These are phyloP conservation scores for Grigorovia jiainica DNA, from an alignment of 805 yeast genomes.

Conservation along the genomic window DNA sequence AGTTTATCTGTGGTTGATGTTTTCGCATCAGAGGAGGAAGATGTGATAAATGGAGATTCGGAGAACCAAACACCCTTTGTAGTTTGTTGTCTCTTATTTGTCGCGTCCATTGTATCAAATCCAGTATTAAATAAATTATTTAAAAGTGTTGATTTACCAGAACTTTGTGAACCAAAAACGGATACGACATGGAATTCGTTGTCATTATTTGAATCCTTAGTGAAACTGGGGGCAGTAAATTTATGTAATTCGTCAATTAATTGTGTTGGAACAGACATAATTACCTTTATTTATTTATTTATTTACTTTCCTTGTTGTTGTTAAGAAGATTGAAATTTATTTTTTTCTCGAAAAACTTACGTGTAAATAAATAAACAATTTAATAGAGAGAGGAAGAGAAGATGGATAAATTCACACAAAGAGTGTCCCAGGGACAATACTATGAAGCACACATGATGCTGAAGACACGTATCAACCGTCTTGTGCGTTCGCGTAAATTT, in stretches of 20 bases:
- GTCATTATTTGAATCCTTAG: conserved; percentile 39
- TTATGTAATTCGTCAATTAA: conserved; percentile 44
- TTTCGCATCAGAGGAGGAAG: conserved; percentile 5
- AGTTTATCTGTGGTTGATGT: conserved; percentile 31
- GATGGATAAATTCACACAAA: conserved; percentile 51
- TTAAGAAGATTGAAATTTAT: neutral
- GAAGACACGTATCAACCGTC: conserved; percentile 80
- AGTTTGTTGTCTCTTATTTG: conserved; percentile 71
- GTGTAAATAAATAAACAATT: no score
- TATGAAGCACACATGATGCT: conserved; percentile 96
- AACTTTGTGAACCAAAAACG: conserved; percentile 94
- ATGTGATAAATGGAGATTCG: conserved; percentile 36
- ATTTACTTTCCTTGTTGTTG: neutral
- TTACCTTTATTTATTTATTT: neutral
- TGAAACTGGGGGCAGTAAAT: conserved; percentile 28
- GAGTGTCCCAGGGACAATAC: conserved; percentile 64
- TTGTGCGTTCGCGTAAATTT: conserved; percentile 58
- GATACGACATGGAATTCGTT: conserved; percentile 81
- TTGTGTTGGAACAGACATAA: conserved; percentile 32
- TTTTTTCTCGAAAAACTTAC: no score
- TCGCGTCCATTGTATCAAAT: conserved; percentile 90
- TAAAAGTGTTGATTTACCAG: conserved; percentile 89
- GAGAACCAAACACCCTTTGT: conserved; percentile 79
- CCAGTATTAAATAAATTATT: conserved; percentile 77
- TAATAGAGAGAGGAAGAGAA: neutral